These are phyloP conservation scores for Lactifluus piperatus DNA, from an alignment of 768 basidiomycete genomes.

Conservation along the genomic window DNA sequence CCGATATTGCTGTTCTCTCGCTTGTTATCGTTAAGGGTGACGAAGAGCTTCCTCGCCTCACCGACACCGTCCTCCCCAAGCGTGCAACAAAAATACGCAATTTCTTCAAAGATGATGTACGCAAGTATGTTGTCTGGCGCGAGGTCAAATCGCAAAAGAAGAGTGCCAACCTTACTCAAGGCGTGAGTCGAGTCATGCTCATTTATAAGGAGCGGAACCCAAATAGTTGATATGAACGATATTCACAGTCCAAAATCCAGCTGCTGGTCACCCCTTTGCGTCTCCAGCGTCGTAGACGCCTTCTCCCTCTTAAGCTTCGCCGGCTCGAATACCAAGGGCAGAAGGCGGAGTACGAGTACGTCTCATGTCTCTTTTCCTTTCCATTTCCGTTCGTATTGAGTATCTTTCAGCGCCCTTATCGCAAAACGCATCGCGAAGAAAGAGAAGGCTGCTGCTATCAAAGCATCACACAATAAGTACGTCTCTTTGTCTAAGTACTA, in stretches of 20 bases:
- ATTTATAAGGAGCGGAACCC: too few relatives aligned
- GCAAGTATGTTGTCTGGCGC: too few relatives aligned
- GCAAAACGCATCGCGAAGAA: conserved; percentile 89
- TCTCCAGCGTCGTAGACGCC: conserved; percentile 92
- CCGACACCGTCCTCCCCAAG: conserved; percentile 89
- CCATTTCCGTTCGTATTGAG: too few relatives aligned
- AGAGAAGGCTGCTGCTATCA: conserved; percentile 80
- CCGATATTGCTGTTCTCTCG: conserved; percentile 92
- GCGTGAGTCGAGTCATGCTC: too few relatives aligned
- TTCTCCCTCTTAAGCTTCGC: conserved; percentile 80
- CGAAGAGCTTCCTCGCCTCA: conserved; percentile 79
- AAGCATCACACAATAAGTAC: conserved; percentile 82
- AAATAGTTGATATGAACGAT: too few relatives aligned
- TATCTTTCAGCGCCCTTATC: conserved; percentile 46
- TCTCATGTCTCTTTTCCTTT: too few relatives aligned
- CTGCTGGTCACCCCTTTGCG: conserved; percentile 91
- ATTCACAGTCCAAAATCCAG: conserved; percentile 96
- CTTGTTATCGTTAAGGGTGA: conserved; percentile 96
- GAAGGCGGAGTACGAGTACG: too few relatives aligned
- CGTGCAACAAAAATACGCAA: conserved; percentile 92
- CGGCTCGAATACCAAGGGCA: conserved; percentile 88
- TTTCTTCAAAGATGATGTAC: conserved; percentile 99
- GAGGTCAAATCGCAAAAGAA: too few relatives aligned
- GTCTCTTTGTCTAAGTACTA: too few relatives aligned
- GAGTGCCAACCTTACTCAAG: conserved; percentile 90